These are phyloP conservation scores for Trichoderma breve DNA, from an alignment of 2,329 filamentous ascomycete genomes.

Conservation along the genomic window DNA sequence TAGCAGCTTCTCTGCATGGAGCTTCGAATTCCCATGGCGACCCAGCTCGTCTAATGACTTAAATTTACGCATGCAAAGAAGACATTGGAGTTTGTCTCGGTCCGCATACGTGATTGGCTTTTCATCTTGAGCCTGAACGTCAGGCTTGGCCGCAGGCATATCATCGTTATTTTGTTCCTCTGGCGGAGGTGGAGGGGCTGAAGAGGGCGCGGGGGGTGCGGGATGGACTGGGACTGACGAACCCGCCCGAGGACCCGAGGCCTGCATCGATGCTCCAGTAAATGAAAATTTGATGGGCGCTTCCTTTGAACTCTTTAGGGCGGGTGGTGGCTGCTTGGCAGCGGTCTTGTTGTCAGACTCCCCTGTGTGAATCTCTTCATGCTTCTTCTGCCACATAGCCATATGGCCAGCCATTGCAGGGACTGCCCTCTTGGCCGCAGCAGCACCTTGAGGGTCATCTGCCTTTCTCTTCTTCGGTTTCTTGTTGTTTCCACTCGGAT, in stretches of 20 bases:
- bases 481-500: conserved; percentile 33
- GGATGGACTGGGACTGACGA: conserved; percentile 19
- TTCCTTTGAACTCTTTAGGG: conserved; percentile 9
- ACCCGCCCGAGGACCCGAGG: conserved; percentile 14
- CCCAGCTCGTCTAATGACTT: conserved; percentile 43
- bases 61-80: conserved; percentile 48
- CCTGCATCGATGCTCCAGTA: conserved; percentile 26
- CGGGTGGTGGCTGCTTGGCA: not conserved
- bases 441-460: conserved; percentile 36
- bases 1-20: conserved; percentile 42
- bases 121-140: not conserved
- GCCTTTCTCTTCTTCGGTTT: conserved; percentile 56
- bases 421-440: conserved; percentile 38
- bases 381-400: conserved; percentile 46
- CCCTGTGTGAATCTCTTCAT: conserved; percentile 39
- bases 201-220: conserved; percentile 22
- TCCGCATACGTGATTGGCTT: conserved; percentile 50
- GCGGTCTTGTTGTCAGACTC: conserved; percentile 2
- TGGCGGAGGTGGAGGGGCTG: conserved; percentile 16
- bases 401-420: conserved; percentile 43
- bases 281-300: conserved; percentile 36
- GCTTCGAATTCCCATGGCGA: conserved; percentile 43
- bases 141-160: conserved; percentile 6
- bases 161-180: conserved; percentile 19
- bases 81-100: conserved; percentile 45